Percentiles rank a stretch among this genome's conserved stretches.
Evolutionary conservation across 441 rosid genomes (phyloP).

Genomic region (Cnidoscolus chayamansa): DNA sequence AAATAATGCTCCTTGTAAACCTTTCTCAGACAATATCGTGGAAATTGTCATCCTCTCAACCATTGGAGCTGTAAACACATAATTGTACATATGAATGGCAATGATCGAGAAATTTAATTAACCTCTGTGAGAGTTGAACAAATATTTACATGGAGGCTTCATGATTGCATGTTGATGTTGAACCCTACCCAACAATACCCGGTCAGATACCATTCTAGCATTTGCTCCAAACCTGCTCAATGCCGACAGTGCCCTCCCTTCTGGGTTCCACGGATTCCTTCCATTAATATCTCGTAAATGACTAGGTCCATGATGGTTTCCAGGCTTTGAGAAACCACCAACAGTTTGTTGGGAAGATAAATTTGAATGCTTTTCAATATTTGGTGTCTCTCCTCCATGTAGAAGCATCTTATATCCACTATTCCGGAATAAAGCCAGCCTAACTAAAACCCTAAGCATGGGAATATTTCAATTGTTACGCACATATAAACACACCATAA

Average conservation of each 20-base stretch:
- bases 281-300: conserved; percentile 30
- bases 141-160: conserved; percentile 45
- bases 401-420: conserved; percentile 91
- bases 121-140: conserved; percentile 9
- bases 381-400: conserved; percentile 80
- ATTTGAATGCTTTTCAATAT: conserved; percentile 43
- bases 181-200: conserved; percentile 53
- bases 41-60: conserved; percentile 49
- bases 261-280: conserved; percentile 48
- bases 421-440: conserved; percentile 64
- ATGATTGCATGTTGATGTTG: conserved; percentile 62
- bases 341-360: conserved; percentile 35
- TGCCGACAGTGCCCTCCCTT: conserved; percentile 81
- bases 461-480: conserved; percentile 21
- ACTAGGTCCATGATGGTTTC: conserved; percentile 31
- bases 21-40: conserved; percentile 59
- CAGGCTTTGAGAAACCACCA: conserved; percentile 25
- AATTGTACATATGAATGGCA: conserved; percentile 20
- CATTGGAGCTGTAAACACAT: conserved; percentile 34
- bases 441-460: conserved; percentile 53
- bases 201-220: conserved; percentile 54
- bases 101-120: conserved; percentile 14
- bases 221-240: conserved; percentile 74
- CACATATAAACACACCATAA: conserved; percentile 6
- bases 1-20: conserved; percentile 59